Evolutionary conservation across 208 protist genomes (phyloP), one percentile per base, ranked within the genome.

Genomic region (Trypanosoma brucei): DNA sequence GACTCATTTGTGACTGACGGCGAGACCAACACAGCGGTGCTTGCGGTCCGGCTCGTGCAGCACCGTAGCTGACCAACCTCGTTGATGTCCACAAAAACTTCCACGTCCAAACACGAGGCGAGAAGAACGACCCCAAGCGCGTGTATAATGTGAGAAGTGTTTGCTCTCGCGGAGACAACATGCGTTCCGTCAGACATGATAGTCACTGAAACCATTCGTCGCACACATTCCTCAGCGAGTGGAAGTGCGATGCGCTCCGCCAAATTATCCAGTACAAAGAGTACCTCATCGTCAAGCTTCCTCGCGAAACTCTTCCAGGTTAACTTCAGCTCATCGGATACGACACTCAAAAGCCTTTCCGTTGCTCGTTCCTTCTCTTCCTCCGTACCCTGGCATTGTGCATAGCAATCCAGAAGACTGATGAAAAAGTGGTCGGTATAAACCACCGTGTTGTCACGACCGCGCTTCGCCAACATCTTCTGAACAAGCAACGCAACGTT

Each of bases 401-500:
- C 44, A 49, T 84, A 82, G 59, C 62, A 35, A 11, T 81, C 66
- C 1, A 78, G 76, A 3, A 93, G 70, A 2, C 83, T 53, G 33
- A 90, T 57, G 46, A 91, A 91, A 62, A 91, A 94, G 3, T 68
- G 37, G 49, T 94, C 88, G 0, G 84, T 91, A 70, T 86, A 94
- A 35, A 67, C n/a, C 2, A 83, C 57, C 2, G 46, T 42, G 69
- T 72, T 68, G 42, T 81, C 70, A 56, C 59, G 61, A 34, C 53
- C 36, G 9, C 77, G 79, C 45, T 73, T 66, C 0, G 74, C 64
- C 0, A 94, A 61, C 44, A 70, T 68, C n/a, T 70, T 69, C 55
- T 91, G 84, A 13, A 94, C 9, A 9, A 79, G 22, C 11, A 58
- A 61, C 8, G 80, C 80, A 44, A 86, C 52, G 6, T 67, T 57